Conservation (phyloP, 1,139 yeast genomes). For the Debaryomyces sp. region DNA sequence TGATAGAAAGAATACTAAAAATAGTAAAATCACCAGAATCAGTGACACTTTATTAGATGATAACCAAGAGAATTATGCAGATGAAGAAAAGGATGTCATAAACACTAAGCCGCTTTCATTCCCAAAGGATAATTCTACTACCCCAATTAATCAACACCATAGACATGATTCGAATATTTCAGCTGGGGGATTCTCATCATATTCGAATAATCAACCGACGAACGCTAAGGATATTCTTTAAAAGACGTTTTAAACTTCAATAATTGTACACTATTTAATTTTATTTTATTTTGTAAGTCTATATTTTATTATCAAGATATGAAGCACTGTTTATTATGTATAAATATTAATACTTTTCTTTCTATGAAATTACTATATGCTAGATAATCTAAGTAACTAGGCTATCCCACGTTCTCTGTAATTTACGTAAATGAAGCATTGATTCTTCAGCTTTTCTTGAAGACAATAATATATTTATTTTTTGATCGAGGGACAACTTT, state of each 20-base stretch:
- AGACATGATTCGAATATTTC: constrained; percentile 34
- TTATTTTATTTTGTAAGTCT: neutral
- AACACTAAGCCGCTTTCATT: constrained; percentile 15
- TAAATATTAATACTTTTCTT: neutral
- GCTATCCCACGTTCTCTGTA: constrained; percentile 26
- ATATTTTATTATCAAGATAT: neutral
- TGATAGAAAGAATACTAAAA: constrained; percentile 8
- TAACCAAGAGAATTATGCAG: constrained; percentile 13
- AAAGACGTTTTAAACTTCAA: constrained; percentile 4
- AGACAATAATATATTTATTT: constrained; percentile 21
- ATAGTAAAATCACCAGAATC: constrained; percentile 28
- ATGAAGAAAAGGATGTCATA: constrained; percentile 14
- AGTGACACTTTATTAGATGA: constrained; percentile 34
- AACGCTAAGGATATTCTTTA: constrained; percentile 31
- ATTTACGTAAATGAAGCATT: constrained; percentile 14
- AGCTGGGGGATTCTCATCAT: constrained; percentile 22
- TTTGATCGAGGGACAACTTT: constrained; percentile 24
- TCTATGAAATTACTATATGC: neutral
- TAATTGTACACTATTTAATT: constrained; percentile 7
- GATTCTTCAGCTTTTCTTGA: constrained; percentile 7
- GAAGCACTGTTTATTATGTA: neutral
- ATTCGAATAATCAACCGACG: constrained; percentile 32
- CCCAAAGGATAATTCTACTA: constrained; percentile 17
- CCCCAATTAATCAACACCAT: constrained; percentile 26
- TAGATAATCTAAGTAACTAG: neutral